Base-by-base conservation (phyloP, 192 early-diverging fungal genomes). In the Umbelopsis vinacea region DNA sequence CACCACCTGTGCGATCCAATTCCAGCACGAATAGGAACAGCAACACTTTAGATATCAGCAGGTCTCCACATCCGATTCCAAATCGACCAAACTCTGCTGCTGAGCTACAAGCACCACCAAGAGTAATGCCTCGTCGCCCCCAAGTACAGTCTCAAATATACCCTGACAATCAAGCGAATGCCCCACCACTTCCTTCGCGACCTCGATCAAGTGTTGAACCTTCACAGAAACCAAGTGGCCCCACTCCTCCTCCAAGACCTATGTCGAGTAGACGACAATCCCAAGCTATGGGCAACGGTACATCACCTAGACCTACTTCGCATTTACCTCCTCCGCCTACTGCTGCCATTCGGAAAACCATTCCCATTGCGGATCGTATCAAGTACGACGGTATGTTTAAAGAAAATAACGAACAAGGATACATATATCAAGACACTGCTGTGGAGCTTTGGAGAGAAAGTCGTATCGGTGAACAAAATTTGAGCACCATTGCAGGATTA, bases 141-240 rank as follows among this genome's bases (percentile, higher is more conserved):
- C 15, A 63, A n/a, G 29, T 63, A 19, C 57, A 63, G 33, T 63
- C 57, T 37, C 57, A 63, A 63, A 17, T 63, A 63, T 63, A 63
- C 57, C 57, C 57, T 19, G 26, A 26, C 57, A 63, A 37, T 37
- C 23, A 29, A 17, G 12, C 11, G 26, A 37, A 17, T 63, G 57
- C 29, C 14, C 57, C 57, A 37, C 29, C 57, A 3, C 33, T 63
- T n/a, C 57, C 57, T 63, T 37, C 57, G 15, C 26, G 57, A n/a
- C 57, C 57, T 37, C 26, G 33, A 37, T 63, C 57, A 63, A 26
- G 17, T 35, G 26, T 33, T 6, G 33, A 29, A 29, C 17, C 29
- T 6, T 19, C 15, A 12, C 14, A 4, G 17, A 22, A 37, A 26
- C 15, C 12, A 63, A 19, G 14, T 5, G 14, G 29, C 2, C 57